Base-by-base conservation (phyloP, 495 filamentous ascomycete species). In the Penicillium bialowiezense region DNA sequence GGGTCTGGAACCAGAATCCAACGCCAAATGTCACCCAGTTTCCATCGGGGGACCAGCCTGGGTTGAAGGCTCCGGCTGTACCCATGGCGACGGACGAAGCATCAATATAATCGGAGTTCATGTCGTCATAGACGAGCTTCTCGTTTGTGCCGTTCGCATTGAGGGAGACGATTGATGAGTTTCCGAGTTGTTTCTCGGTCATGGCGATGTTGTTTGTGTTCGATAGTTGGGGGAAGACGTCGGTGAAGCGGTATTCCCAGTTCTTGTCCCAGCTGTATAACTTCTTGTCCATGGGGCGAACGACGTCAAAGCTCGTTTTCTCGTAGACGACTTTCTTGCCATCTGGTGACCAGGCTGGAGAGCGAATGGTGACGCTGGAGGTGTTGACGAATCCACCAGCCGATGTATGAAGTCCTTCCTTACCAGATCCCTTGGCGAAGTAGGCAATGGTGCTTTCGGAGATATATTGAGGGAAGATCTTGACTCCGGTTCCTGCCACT, bases 171-270 rank as follows among this genome's bases (percentile, higher is more conserved):
- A 64, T 49, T 17, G 60, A 61, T 3, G 65, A 62, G 44, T 62
- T 62, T 45, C 62, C 65, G 9, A 60, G 58, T 19, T 64, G 60
- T 40, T 68, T 65, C 31, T 60, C 37, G 0, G 65, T 65, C 17
- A 63, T 56, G 42, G 62, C 62, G 3, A 68, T 32, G 8, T 41
- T 44, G 38, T 58, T 55, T n/a, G 59, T 42, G 15, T 44, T 32
- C 13, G 50, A 55, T 7, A 56, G 50, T 20, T 58, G 55, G 1
- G 65, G 65, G 55, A 65, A 68, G 7, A 68, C 65, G 19, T 68
- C 65, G 9, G 51, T 68, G 55, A 65, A 68, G n/a, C 58, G 65
- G 46, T 68, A 68, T 7, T 65, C 65, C 65, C 65, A 68, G 19
- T 64, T 58, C 1, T 29, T 8, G 33, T 68, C 58, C 54, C 54